These are phyloP conservation scores for Candida frijolesensis DNA, from an alignment of 1,139 yeast species.

Conservation along the genomic window DNA sequence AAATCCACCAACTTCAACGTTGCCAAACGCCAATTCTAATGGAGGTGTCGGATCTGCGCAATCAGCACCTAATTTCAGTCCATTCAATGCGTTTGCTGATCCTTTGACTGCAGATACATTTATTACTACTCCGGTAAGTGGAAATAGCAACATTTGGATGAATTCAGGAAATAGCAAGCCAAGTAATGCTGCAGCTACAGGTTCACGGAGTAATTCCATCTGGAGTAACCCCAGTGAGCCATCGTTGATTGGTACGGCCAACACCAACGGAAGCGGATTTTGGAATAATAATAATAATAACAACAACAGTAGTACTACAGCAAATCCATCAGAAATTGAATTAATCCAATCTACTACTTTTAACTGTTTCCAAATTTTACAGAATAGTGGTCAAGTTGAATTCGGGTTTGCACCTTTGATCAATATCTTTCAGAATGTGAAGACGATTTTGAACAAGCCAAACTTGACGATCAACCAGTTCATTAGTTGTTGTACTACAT, in stretches of 20 bases:
- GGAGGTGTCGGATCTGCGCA: constrained; percentile 1
- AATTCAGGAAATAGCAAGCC: constrained; percentile 16
- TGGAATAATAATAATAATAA: constrained; percentile 15
- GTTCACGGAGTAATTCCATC: constrained; percentile 30
- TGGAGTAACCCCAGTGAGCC: constrained; percentile 26
- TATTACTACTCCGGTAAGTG: constrained; percentile 8
- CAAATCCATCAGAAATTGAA: constrained; percentile 10
- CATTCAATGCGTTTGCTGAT: constrained; percentile 17
- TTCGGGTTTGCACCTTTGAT: constrained; percentile 42
- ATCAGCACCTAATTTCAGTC: constrained; percentile 11
- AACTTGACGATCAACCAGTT: constrained; percentile 46
- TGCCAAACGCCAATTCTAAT: constrained; percentile 4
- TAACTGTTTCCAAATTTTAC: constrained; percentile 38
- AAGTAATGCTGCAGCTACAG: constrained; percentile 4
- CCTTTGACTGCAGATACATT: constrained; percentile 13
- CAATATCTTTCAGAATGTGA: constrained; percentile 36
- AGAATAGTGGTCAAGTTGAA: constrained; percentile 35
- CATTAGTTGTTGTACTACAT: constrained; percentile 30
- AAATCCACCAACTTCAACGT: constrained; percentile 6
- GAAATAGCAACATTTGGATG: constrained; percentile 23
- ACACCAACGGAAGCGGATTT: constrained; percentile 10
- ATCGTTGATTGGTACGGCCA: constrained; percentile 4
- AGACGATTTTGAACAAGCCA: constrained; percentile 27
- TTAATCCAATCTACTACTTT: constrained; percentile 24
- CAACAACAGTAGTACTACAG: neutral